A percentile compares a stretch with the other conserved stretches of the same genome.
Evolutionary conservation across 345 rosid genomes (phyloP).

Genomic region (Citrus unshiu): DNA sequence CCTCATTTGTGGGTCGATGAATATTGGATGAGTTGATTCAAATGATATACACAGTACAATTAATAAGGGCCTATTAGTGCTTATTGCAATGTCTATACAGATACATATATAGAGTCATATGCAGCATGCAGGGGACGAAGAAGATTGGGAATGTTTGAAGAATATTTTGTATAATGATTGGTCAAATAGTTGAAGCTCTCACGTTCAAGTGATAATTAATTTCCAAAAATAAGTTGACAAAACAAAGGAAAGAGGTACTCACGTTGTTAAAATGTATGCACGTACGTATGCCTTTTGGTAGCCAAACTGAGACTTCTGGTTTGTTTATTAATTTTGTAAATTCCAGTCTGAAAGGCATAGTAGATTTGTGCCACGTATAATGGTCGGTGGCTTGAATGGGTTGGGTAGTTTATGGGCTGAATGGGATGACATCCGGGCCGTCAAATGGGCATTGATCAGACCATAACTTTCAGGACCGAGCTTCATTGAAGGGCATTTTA

Average conservation of each 20-base stretch:
- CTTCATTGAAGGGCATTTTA: neutral
- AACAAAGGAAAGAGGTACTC: constrained; percentile 38
- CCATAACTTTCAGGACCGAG: neutral
- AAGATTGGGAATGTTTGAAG: neutral
- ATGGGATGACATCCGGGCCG: neutral
- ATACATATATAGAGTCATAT: too few relatives aligned
- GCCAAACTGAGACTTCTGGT: neutral
- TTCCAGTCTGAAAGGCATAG: neutral
- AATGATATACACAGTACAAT: neutral
- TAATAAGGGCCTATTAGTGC: neutral
- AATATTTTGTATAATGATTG: constrained; percentile 2
- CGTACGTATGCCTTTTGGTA: neutral
- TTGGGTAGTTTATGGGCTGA: neutral
- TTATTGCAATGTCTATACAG: neutral
- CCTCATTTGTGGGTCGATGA: neutral
- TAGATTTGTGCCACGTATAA: neutral
- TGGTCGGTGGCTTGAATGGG: neutral
- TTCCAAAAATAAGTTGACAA: neutral
- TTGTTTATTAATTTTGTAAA: too few relatives aligned
- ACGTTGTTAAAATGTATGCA: constrained; percentile 34
- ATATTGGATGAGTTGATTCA: neutral
- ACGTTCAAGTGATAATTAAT: constrained; percentile 31
- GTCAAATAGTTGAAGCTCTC: constrained; percentile 36
- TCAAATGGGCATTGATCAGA: neutral
- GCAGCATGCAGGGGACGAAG: neutral